A percentile compares a stretch with the other conserved stretches of the same genome.
phyloP scores from a whole-genome alignment of 2,329 filamentous ascomycete species.

The Phoma sp. region DNA sequence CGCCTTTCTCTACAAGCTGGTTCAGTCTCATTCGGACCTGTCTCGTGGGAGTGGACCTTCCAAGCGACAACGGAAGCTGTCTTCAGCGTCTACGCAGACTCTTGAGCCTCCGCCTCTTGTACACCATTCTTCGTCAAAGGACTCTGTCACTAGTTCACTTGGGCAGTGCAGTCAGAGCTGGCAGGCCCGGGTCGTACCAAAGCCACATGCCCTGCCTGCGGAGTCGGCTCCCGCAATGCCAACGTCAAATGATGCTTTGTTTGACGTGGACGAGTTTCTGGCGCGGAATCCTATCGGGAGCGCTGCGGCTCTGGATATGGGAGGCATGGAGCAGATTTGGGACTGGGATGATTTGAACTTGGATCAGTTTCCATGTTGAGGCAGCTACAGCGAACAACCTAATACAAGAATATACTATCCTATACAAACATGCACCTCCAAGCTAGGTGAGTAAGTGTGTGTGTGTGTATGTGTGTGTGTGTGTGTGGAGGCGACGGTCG shows the following conservation, averaged over 20 bases:
- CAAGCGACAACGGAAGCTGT: slow-evolving; percentile 25
- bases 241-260: slow-evolving; percentile 26
- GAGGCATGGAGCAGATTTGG: slow-evolving; percentile 43
- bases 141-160: neutral
- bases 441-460: too few relatives aligned
- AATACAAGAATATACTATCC: too few relatives aligned
- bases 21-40: slow-evolving; percentile 35
- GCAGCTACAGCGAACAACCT: neutral
- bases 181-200: neutral
- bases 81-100: neutral
- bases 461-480: too few relatives aligned
- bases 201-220: neutral
- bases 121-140: neutral
- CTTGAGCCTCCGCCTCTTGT: slow-evolving; percentile 3
- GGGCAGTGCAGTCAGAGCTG: neutral
- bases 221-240: slow-evolving; percentile 11
- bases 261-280: slow-evolving; percentile 40
- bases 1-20: slow-evolving; percentile 39
- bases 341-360: slow-evolving; percentile 40
- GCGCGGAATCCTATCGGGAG: slow-evolving; percentile 33
- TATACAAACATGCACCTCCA: too few relatives aligned
- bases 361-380: slow-evolving; percentile 19
- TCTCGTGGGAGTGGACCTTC: slow-evolving; percentile 14
- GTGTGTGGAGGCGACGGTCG: too few relatives aligned
- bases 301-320: slow-evolving; percentile 29